Conservation (phyloP, 73 alveolate genomes). For the Symbiodinium pilosum region DNA sequence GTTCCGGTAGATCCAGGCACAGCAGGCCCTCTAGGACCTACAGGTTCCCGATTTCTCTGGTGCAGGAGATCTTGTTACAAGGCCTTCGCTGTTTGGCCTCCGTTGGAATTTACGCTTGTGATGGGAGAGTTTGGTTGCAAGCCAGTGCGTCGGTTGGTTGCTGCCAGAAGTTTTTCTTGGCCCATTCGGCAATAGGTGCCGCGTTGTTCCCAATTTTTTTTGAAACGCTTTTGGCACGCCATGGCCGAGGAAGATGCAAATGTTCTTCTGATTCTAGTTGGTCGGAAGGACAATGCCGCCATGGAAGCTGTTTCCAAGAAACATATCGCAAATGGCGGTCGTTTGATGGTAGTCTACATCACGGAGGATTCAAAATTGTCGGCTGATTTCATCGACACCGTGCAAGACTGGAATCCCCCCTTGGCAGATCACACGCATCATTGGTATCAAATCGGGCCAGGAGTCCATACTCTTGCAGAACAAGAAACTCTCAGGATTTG, state of each 20-base stretch:
- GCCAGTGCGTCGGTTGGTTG: too few relatives aligned
- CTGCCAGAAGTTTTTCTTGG: too few relatives aligned
- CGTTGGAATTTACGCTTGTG: too few relatives aligned
- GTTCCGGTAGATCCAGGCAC: too few relatives aligned
- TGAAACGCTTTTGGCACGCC: background rate
- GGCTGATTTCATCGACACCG: background rate
- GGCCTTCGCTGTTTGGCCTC: too few relatives aligned
- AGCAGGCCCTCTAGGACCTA: too few relatives aligned
- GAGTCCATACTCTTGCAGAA: background rate
- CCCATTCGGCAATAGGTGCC: too few relatives aligned
- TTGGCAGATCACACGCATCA: background rate
- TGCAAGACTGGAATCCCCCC: background rate
- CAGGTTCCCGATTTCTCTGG: too few relatives aligned
- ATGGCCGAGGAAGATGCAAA: background rate
- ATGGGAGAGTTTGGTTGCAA: too few relatives aligned
- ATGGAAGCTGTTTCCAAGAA: background rate
- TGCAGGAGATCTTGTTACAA: too few relatives aligned
- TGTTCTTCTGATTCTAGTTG: background rate
- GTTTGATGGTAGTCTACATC: background rate
- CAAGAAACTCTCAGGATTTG: background rate
- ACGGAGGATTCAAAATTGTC: background rate
- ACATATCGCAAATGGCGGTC: background rate
- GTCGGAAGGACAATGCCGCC: background rate
- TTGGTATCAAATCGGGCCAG: slow-evolving; percentile 11
- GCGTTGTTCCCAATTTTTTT: too few relatives aligned